Evolutionary conservation across 23 red algal genomes (phyloP), one percentile per base, ranked within the genome.

Genomic region (Gracilaria gracilis): DNA sequence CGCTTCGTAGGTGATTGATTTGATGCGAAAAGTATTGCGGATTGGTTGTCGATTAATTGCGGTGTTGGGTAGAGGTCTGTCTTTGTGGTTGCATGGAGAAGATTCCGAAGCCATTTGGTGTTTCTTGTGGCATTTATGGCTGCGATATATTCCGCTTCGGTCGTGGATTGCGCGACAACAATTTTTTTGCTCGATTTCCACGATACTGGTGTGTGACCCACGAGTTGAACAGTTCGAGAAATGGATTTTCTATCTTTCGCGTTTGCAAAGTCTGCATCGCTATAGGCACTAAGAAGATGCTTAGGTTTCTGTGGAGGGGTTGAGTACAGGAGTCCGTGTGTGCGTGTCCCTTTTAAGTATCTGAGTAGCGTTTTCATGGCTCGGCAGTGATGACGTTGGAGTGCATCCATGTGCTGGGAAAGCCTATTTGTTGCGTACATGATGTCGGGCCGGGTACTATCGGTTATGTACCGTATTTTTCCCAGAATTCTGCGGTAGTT

Each of bases 71-170:
- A 2, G 25, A 11, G 16, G 28, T 25, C 4, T n/a, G n/a, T n/a
- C n/a, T n/a, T 14, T 13, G 2, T 28, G 53, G 20, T 12, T 39
- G 50, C n/a, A n/a, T n/a, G n/a, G n/a, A 16, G 34, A 58, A 21
- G 53, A 29, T 58, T 51, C 25, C 79, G 42, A 42, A 59, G 20
- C 79, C 53, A 82, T 12, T 28, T 31, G 28, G 79, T 82, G 37
- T 82, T 23, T 36, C 53, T 48, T 11, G 51, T 58, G 1, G 55
- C 49, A 20, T 61, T 31, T 0, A 23, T 21, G 7, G 48, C 79
- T 0, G 79, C 79, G 46, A 61, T 57, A 47, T 82, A 82, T 59
- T 82, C 79, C 27, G 79, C 46, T 62, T 82, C 79, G 13, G 50
- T 61, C 4, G 79, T 82, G 0, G 79, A 82, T 5, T 31, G 23